Base-by-base conservation (phyloP, 2,329 filamentous ascomycete species). In the Zymoseptoria ardabiliae region DNA sequence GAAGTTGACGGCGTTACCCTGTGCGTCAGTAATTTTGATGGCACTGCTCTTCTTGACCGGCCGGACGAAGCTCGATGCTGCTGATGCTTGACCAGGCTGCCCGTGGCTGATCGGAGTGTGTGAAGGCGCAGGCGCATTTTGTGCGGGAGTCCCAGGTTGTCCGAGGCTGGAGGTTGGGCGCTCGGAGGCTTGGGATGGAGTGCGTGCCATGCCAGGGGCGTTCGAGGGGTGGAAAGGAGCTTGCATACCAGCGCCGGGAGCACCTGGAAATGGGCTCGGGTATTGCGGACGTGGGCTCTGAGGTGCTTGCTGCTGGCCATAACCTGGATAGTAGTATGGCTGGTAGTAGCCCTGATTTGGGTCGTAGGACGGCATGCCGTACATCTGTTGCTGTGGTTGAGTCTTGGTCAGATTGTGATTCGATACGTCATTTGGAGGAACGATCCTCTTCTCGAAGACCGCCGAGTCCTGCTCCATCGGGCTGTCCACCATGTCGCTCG, bases 21-120 rank as follows among this genome's bases (percentile, higher is more conserved):
- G 82, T 28, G 87, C 82, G 69, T 91, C 90, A 80, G 91, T 95
- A 79, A 97, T 96, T 54, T 86, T 81, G 65, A 97, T 88, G 1
- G 88, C 86, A 53, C 85, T 86, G 74, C 84, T 91, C 79, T 88
- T 90, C 80, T 83, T 72, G 17, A 74, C 70, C 9, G 87, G 86
- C 61, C 84, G 83, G 61, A 87, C 81, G 62, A 87, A 85, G 65
- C 84, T 82, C 3, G 53, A 60, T 23, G 60, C 84, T 78, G 5
- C 30, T 11, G 60, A 56, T 22, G 63, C 62, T 20, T 61, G 63
- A 13, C 57, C 35, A 21, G 65, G 53, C 51, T 65, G 64, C n/a
- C 63, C 56, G 22, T 54, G 56, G 35, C 50, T 58, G 22, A 59
- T 55, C 5, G 64, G 62, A 8, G 62, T 64, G 23, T 62, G 59